Base-by-base conservation (phyloP, 1,139 yeast species). In the Spathaspora sp. region DNA sequence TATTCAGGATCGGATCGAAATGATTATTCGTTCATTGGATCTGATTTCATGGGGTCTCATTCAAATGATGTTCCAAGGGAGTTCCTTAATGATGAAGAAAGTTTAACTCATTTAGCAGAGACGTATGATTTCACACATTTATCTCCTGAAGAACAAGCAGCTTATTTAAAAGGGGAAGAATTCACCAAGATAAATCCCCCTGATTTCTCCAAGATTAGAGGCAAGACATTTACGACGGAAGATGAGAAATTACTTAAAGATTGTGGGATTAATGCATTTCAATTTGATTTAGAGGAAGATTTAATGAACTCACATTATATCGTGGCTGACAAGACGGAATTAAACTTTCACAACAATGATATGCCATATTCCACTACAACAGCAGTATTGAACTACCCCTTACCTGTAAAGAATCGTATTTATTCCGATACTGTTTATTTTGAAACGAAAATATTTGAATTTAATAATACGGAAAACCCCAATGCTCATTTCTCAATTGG, bases 401-500 rank as follows among this genome's bases (percentile, higher is more conserved):
- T 86, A 38, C 95, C 95, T 0, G 73, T 74, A 3, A 71, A 70
- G 48, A 80, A 81, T 51, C 68, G 86, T 49, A 44, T 60, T 6
- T 72, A 71, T 51, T 83, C 85, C 26, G 87, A 81, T 52, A 74
- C 85, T 0, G 78, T 84, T 3, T 86, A 86, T 59, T 86, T 85
- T 57, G 95, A 86, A 60, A 79, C 81, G 3, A 86, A 86, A 56
- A 66, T 86, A 0, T 82, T 72, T 61, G 86, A 80, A 49, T 75
- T 70, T 46, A 63, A 53, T 43, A 64, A 56, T 55, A 43, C 50
- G 7, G 42, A 61, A 11, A 65, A 57, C 27, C 68, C 73, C 11
- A 79, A 89, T 17, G 63, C 74, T 60, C 79, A 74, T 54, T 74
- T 90, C 20, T 74, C 90, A 23, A 77, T 93, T 39, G 99, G 99